Conservation (phyloP, 352 stramenopile genomes). For the Phytophthora europaea region DNA sequence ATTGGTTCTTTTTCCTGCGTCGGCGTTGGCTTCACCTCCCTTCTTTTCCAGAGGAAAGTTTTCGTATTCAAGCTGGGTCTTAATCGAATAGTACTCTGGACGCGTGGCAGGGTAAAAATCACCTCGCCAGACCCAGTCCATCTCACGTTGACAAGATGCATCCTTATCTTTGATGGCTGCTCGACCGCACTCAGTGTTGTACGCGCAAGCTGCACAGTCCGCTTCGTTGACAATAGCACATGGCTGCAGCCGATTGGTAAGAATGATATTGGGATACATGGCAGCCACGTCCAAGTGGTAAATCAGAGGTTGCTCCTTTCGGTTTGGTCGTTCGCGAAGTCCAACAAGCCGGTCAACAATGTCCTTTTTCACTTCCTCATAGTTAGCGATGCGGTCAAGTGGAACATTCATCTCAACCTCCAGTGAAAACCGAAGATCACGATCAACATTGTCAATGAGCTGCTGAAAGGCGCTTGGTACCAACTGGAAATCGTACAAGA, state of each 20-base stretch:
- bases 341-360: constrained; percentile 96
- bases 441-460: constrained; percentile 98
- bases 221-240: constrained; percentile 97
- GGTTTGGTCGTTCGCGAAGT: constrained; percentile 94
- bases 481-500: constrained; percentile 97
- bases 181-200: constrained; percentile 87
- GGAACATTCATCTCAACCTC: constrained; percentile 92
- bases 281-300: constrained; percentile 99
- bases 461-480: constrained; percentile 94
- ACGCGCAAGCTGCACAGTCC: constrained; percentile 96
- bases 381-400: constrained; percentile 94
- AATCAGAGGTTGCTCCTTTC: constrained; percentile 95
- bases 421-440: constrained; percentile 97
- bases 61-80: constrained; percentile 95
- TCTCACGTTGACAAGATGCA: constrained; percentile 95
- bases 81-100: constrained; percentile 97
- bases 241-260: constrained; percentile 99
- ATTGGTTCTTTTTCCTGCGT: constrained; percentile 24
- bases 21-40: constrained; percentile 7
- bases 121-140: constrained; percentile 99
- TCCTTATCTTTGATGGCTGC: constrained; percentile 81
- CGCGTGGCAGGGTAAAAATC: constrained; percentile 96
- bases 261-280: constrained; percentile 99
- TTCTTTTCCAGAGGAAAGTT: constrained; percentile 64
- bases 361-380: constrained; percentile 82